Evolutionary conservation across 192 early-diverging fungal genomes (phyloP).

Genomic region (Podila minutissima): DNA sequence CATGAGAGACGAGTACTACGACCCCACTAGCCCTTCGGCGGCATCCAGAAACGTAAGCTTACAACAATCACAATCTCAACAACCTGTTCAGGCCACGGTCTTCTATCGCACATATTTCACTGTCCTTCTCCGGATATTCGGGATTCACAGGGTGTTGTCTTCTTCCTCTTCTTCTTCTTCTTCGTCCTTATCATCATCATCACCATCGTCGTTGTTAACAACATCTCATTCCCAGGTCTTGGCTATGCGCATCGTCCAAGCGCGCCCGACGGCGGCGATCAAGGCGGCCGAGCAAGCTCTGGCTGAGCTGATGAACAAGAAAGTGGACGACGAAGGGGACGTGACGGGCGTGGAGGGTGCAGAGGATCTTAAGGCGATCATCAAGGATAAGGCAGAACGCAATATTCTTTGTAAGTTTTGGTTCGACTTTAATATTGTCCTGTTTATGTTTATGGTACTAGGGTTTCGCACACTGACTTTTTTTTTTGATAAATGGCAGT

Average conservation of each 20-base stretch:
- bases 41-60: not conserved
- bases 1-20: constrained; percentile 13
- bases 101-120: not conserved
- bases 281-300: not conserved
- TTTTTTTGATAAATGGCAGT: constrained; percentile 16
- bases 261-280: not conserved
- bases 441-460: not conserved
- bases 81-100: not conserved
- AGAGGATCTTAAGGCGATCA: not conserved
- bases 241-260: not conserved
- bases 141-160: not conserved
- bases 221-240: not conserved
- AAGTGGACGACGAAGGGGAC: not conserved
- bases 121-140: too few species aligned
- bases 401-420: constrained; percentile 26
- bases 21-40: not conserved
- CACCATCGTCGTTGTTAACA: not conserved
- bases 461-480: not conserved
- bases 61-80: not conserved
- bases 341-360: not conserved
- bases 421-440: not conserved
- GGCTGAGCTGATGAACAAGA: not conserved
- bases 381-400: not conserved
- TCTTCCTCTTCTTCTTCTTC: not conserved
- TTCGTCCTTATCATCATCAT: not conserved